Evolutionary conservation across 2,329 filamentous ascomycete species (phyloP), one percentile per base, ranked within the genome.

Genomic region (Xylariomycetidae sp.): DNA sequence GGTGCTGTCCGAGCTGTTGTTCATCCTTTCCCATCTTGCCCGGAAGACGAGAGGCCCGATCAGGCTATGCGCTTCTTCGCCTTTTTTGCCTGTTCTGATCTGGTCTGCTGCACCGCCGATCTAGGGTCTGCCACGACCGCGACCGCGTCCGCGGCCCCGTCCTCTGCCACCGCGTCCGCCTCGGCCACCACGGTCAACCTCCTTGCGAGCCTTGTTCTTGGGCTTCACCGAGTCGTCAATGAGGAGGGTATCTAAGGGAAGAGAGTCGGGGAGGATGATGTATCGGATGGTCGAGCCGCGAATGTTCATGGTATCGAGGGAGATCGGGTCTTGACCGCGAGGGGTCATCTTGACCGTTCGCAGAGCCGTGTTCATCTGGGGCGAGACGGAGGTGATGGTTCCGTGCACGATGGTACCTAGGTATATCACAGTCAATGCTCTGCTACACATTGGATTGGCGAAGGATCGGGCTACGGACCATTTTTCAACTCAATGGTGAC

Each of bases 121-220:
- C 36, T 58, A 62, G 4, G 44, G 45, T 26, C 67, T 55, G n/a
- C 43, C 76, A 34, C 76, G 64, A 16, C 75, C 70, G 29, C 72
- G 58, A 19, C 72, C 68, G 19, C 73, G 59, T 14, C 70, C 61
- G 13, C 73, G 63, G 38, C 77, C 69, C 20, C 72, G 62, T 8
- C 70, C 60, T 18, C 63, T 69, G 28, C 74, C 72, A 23, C 80
- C 67, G 18, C 64, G 61, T 12, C 70, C 69, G 27, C 71, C 72
- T 26, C 70, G 59, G 18, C 58, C 68, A 27, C 76, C 74, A 29
- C 80, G 68, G 38, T 77, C 75, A 6, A 63, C 74, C 67, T 96
- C 92, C 74, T 98, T 98, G 58, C 90, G 79, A 17, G 92, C 90
- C 79, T 98, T 98, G 70, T 98, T 98, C 83, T 96, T 96, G 41